A percentile compares a stretch with the other conserved stretches of the same genome.
Evolutionary conservation across 2,329 filamentous ascomycete species (phyloP).

Genomic region (Pestalotiopsis sp.): DNA sequence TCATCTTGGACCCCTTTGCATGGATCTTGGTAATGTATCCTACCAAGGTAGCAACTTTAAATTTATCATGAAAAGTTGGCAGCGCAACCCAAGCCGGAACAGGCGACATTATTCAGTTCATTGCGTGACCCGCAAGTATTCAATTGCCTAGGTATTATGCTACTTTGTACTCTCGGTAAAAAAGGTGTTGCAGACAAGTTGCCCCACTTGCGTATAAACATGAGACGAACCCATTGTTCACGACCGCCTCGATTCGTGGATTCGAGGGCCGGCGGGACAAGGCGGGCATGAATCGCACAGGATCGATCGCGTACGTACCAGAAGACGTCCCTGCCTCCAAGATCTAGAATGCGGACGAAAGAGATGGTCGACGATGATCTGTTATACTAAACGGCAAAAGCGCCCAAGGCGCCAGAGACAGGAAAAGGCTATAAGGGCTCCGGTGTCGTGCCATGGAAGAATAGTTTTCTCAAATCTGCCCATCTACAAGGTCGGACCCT

Average conservation of each 20-base stretch:
- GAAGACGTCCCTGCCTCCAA: too few species aligned
- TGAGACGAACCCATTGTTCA: constrained; percentile 8
- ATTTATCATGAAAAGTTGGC: not conserved
- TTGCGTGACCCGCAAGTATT: not conserved
- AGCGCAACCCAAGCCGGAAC: not conserved
- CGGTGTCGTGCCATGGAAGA: not conserved
- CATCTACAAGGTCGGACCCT: too few species aligned
- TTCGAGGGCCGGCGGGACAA: not conserved
- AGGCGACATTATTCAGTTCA: not conserved
- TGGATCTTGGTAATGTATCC: not conserved
- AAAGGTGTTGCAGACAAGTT: not conserved
- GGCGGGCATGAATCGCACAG: not conserved
- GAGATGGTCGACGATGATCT: not conserved
- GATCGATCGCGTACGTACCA: not conserved
- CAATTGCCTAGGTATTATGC: not conserved
- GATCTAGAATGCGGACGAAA: not conserved
- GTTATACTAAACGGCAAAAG: not conserved
- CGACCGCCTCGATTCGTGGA: not conserved
- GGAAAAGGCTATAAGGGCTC: not conserved
- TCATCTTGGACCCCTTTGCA: not conserved
- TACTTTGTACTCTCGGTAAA: not conserved
- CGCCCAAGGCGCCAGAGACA: not conserved
- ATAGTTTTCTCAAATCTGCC: too few species aligned
- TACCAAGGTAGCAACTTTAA: not conserved
- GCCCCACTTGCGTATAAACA: constrained; percentile 6